Base-by-base conservation (phyloP, 2,329 filamentous ascomycete genomes). In the Phialophora expanda region DNA sequence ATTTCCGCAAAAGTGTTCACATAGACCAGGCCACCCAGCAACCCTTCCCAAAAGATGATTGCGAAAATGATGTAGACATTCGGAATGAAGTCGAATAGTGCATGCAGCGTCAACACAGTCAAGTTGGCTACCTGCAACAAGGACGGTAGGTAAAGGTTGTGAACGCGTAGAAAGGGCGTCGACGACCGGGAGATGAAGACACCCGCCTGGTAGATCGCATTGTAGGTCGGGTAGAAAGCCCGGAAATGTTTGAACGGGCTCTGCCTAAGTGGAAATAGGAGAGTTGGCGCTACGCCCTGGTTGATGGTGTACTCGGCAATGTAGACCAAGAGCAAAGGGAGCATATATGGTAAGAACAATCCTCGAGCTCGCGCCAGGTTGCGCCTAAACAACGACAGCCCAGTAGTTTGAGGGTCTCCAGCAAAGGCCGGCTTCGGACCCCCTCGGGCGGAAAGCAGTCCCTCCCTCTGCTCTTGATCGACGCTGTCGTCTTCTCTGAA, bases 271-370 rank as follows among this genome's bases (percentile, higher is more conserved):
- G 93, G 92, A 75, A 97, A 99, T 4, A 99, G 85, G 0, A 98
- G 82, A 0, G 93, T 97, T 0, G 95, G 94, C 0, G 92, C 84
- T 0, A 98, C 92, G 41, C 93, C 94, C 80, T 97, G 93, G 80
- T 98, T 98, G 78, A 98, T 97, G 62, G 91, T 96, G 77, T 99
- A 99, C 81, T 99, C 95, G 64, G 93, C 92, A 41, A 98, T 86
- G 76, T 97, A 99, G 32, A 99, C 95, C 17, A 98, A 81, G 38
- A 98, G 84, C 14, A 99, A 84, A 0, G 95, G 95, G 3, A 96
- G 83, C 93, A 99, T 98, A 77, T 89, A 90, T 9, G 87, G 87
- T 53, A 96, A 81, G 74, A 97, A 89, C 1, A 98, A 82, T 0
- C 84, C 82, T 67, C 81, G 84, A 0, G 90, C 87, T 4, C 91